Evolutionary conservation across 176 grass and related monocot genomes (phyloP), one percentile per base, ranked within the genome.

Genomic region (sorghum (Sorghum bicolor)): DNA sequence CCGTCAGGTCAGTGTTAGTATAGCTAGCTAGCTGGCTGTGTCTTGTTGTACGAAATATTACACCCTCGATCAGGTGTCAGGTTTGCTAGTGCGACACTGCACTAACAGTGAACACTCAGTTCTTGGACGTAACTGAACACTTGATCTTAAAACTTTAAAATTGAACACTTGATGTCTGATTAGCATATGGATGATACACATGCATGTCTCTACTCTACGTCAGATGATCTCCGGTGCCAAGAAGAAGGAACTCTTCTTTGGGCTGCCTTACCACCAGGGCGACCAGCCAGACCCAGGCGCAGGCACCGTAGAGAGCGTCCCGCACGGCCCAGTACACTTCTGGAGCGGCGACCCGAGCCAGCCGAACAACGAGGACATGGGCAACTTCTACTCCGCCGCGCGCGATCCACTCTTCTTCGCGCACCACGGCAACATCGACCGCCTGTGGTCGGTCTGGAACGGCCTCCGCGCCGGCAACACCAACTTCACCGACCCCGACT

Each of bases 341-440:
- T 92, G 87, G 91, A 79, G 75, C 41, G 87, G 87, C 19, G 87
- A 87, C 40, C 48, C 53, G 1, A 66, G 3, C 12, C 84, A 77
- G 84, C 63, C 55, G 5, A 75, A 81, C 20, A 0, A 1, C 5
- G 87, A 89, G 84, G 40, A 92, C 63, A 89, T 89, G 90, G 90
- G 87, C 24, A 84, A 47, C 8, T 89, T 87, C 61, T 92, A 92
- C 91, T 87, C 91, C 0, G 87, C 91, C 3, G 81, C 28, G 8
- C 80, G 91, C 13, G 91, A 93, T 44, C 91, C 91, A 1, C 40
- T 93, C 67, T 87, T 93, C 81, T 93, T 78, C 63, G 84, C 80
- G 16, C 91, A 93, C 84, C 91, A 93, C 62, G 7, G 61, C 48
- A 92, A 92, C 78, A 1, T 92, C n/a, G 91, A 92, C 62, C 91